Evolutionary conservation across 495 filamentous ascomycete species (phyloP), one percentile per base, ranked within the genome.

Genomic region (Evansstolkia leycettana): DNA sequence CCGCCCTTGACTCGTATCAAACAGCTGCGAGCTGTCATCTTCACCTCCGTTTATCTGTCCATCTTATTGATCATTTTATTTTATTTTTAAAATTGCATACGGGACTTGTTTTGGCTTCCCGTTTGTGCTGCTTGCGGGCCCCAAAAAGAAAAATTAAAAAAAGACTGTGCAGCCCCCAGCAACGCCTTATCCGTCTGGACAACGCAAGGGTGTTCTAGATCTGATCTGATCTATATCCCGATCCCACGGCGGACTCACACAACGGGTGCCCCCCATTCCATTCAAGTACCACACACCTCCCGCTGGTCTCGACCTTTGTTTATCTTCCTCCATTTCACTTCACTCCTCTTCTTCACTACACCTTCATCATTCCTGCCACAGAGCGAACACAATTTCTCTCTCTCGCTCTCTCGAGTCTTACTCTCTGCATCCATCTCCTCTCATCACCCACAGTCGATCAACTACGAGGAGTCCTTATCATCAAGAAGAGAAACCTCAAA

Each of bases 131-230:
- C 20, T 23, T 23, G 20, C 20, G 20, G 20, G 20, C 20, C 20
- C 20, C 4, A 23, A 23, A 4, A 4, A 23, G 4, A 20, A 35
- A 46, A 36, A 35, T 39, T n/a, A 33, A 39, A 12, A 24, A 43
- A 38, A 24, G 25, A 32, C 17, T 14, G 23, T 36, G 37, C 17
- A 36, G 28, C 37, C 47, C 38, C 43, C 47, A 43, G 36, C 48
- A 37, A 41, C 47, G 43, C 48, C 48, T 50, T 44, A 51, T 47
- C 48, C 41, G 44, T 43, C 9, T 51, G 43, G 48, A 39, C 41
- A 17, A 44, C 45, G 48, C 48, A 51, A 51, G 48, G 47, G 44
- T 47, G 44, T 51, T 44, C 41, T 45, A 40, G 38, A 40, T 17
- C 40, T 20, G 40, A 41, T 41, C 40, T 44, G 45, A 51, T 47